Conservation (phyloP, 495 filamentous ascomycete species). For the Talaromyces stipitatus region DNA sequence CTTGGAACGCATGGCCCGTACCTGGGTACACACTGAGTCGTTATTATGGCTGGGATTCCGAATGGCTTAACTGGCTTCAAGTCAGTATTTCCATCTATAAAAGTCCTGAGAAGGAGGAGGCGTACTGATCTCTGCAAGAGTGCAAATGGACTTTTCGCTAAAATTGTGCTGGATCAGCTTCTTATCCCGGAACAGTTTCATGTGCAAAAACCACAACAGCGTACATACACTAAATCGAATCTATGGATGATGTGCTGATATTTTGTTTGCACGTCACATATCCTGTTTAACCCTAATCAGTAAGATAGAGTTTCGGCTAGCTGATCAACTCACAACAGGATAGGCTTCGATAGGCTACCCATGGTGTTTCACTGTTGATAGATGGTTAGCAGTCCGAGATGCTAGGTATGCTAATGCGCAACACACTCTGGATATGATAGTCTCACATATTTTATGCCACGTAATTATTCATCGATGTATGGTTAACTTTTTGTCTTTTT, state of each 20-base stretch:
- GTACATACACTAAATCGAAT: background rate
- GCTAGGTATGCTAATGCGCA: background rate
- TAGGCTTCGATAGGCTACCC: background rate
- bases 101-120: background rate
- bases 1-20: background rate
- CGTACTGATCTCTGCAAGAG: background rate
- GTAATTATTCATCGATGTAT: background rate
- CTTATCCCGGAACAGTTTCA: background rate
- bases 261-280: background rate
- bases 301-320: background rate
- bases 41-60: background rate
- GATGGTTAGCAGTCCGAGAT: background rate
- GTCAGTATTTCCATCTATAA: background rate
- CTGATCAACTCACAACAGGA: background rate
- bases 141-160: slow-evolving; percentile 1
- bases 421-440: too few relatives aligned
- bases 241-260: background rate
- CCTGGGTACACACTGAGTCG: background rate
- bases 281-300: background rate
- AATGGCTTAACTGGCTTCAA: background rate
- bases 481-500: background rate
- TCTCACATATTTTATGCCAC: too few relatives aligned
- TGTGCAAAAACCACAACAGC: background rate
- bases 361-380: background rate
- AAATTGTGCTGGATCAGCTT: background rate